Base-by-base conservation (phyloP, 192 early-diverging fungal species). In the Phlyctochytrium arcticum region DNA sequence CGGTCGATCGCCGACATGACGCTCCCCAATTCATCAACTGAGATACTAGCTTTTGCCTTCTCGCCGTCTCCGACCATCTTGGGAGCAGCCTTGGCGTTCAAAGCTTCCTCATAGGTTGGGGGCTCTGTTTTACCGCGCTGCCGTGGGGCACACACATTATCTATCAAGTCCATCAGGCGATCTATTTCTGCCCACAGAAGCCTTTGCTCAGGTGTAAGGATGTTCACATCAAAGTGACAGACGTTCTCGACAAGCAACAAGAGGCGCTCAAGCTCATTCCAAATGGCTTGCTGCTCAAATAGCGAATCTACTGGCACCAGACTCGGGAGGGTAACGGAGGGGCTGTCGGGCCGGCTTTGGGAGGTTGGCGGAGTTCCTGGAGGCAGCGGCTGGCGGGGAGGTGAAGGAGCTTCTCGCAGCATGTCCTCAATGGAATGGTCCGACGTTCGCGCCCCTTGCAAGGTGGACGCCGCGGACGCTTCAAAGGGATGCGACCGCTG, bases 1-100 rank as follows among this genome's bases (percentile, higher is more conserved):
- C 74, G 65, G 30, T 76, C 74, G 35, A 76, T 76, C 5, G 70
- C 74, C n/a, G 29, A 27, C 5, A 68, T 23, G 27, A 76, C 67
- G 4, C 29, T 23, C 12, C 44, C 51, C 21, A 76, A 50, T 37
- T 64, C 69, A 39, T 70, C 69, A 31, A n/a, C 24, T 3, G 64
- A 39, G 5, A 65, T 19, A 17, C 26, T 5, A 26, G 36, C 19
- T 33, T 60, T 29, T 32, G 50, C 49, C 33, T 54, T 44, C 17
- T 33, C 19, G 5, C 27, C 1, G 15, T 8, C 15, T 19, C 26
- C 47, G 12, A 23, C 12, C 59, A 48, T 17, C n/a, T n/a, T n/a
- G n/a, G n/a, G n/a, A n/a, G n/a, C n/a, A n/a, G n/a, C n/a, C n/a
- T n/a, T n/a, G n/a, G n/a, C n/a, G 17, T 53, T 29, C 9, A 48